phyloP scores from a whole-genome alignment of 495 filamentous ascomycete species.

The Podospora anserina region DNA sequence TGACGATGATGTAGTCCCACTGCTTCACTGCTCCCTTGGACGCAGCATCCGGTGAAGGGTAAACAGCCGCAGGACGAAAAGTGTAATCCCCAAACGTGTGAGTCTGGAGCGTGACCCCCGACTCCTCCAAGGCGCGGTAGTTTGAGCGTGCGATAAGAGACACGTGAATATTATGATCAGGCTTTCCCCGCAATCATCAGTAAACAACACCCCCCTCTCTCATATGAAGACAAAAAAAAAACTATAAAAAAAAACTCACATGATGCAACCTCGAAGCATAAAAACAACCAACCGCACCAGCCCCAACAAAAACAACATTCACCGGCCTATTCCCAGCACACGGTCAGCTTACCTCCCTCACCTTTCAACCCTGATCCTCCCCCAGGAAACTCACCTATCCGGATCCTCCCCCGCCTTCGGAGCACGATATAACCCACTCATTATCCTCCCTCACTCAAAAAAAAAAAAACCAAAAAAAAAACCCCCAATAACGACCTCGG shows the following conservation, averaged over 20 bases:
- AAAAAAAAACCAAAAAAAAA: too few species aligned
- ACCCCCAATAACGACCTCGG: background rate
- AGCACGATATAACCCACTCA: constrained; percentile 15
- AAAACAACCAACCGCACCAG: constrained; percentile 58
- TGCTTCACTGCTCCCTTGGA: constrained; percentile 19
- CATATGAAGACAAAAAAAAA: background rate
- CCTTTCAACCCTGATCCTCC: background rate
- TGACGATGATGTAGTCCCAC: constrained; percentile 60
- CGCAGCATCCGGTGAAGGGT: constrained; percentile 42
- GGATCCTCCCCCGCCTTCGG: constrained; percentile 23
- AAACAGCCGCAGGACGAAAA: constrained; percentile 49
- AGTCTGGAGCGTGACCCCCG: constrained; percentile 49
- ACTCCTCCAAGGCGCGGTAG: constrained; percentile 46
- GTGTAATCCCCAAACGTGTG: constrained; percentile 53
- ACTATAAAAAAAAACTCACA: constrained; percentile 33
- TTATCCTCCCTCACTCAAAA: background rate
- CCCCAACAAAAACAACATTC: constrained; percentile 56
- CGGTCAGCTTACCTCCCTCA: constrained; percentile 13
- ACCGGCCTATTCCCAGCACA: constrained; percentile 34
- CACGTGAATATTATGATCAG: constrained; percentile 38
- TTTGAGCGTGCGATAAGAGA: constrained; percentile 56
- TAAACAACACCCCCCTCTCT: too few species aligned
- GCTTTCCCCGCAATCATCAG: constrained; percentile 24
- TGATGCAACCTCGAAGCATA: constrained; percentile 56
- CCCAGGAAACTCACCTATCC: constrained; percentile 17